Conservation (phyloP, 2,329 filamentous ascomycete species). For the Hypoxylon rubiginosum region DNA sequence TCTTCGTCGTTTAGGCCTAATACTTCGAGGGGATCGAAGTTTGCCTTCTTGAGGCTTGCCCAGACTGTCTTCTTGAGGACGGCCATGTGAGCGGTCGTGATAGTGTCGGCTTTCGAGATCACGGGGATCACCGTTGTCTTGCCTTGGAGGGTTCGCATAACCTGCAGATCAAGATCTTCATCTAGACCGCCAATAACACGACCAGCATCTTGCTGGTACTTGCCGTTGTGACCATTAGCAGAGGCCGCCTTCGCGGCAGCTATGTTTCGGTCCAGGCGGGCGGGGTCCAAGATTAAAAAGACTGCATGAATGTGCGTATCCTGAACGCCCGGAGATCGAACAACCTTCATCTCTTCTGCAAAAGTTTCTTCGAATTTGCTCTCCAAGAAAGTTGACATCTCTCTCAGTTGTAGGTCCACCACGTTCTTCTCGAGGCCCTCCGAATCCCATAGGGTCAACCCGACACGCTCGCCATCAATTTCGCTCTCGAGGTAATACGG, state of each 20-base stretch:
- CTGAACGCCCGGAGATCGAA: slow-evolving; percentile 90
- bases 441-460: slow-evolving; percentile 96
- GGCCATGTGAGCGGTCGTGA: slow-evolving; percentile 94
- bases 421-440: slow-evolving; percentile 94
- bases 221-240: slow-evolving; percentile 62
- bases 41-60: slow-evolving; percentile 86
- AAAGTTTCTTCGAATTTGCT: slow-evolving; percentile 99
- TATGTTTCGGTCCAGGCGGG: slow-evolving; percentile 86
- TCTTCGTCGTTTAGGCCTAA: slow-evolving; percentile 85
- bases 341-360: slow-evolving; percentile 95
- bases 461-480: slow-evolving; percentile 90
- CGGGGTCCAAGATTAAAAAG: slow-evolving; percentile 91
- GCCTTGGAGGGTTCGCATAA: slow-evolving; percentile 86
- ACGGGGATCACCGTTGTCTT: slow-evolving; percentile 97
- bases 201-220: slow-evolving; percentile 63
- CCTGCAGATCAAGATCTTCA: slow-evolving; percentile 89
- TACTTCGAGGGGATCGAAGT: slow-evolving; percentile 88
- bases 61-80: slow-evolving; percentile 92
- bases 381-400: slow-evolving; percentile 93
- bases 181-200: slow-evolving; percentile 79
- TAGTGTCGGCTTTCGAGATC: slow-evolving; percentile 95
- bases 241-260: slow-evolving; percentile 71
- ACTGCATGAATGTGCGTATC: slow-evolving; percentile 98
- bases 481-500: slow-evolving; percentile 95
- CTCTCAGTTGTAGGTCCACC: slow-evolving; percentile 91